phyloP scores from a whole-genome alignment of 768 basidiomycete species.

The Boletus eberwhitei region DNA sequence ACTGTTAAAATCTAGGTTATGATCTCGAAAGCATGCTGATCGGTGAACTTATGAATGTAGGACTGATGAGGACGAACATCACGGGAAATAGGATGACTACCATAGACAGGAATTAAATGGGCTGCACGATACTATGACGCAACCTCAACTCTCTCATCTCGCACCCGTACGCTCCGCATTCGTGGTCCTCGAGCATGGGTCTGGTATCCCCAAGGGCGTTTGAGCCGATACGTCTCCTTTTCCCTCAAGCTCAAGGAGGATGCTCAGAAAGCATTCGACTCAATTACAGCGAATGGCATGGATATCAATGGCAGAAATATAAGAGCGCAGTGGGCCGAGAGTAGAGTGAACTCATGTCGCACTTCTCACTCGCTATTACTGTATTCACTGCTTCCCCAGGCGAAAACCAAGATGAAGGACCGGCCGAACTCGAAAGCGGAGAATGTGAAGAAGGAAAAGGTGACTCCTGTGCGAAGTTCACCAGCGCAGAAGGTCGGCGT shows the following conservation, averaged over 20 bases:
- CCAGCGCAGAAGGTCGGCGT: conserved; percentile 47
- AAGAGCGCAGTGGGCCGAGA: conserved; percentile 77
- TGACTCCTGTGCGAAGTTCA: conserved; percentile 33
- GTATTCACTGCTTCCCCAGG: conserved; percentile 31
- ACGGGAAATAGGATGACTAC: too few relatives aligned
- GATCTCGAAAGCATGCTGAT: too few relatives aligned
- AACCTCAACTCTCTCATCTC: conserved; percentile 91
- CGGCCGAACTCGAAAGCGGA: conserved; percentile 30
- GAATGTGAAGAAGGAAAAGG: conserved; percentile 37
- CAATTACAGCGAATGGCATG: conserved; percentile 63
- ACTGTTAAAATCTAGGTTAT: too few relatives aligned
- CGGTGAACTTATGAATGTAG: too few relatives aligned
- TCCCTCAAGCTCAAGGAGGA: conserved; percentile 81
- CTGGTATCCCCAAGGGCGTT: conserved; percentile 84
- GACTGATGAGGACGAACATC: too few relatives aligned
- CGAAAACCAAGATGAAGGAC: conserved; percentile 39
- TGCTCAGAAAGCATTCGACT: conserved; percentile 69
- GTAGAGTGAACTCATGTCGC: conserved; percentile 49
- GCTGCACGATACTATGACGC: conserved; percentile 51
- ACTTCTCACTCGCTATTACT: neutral
- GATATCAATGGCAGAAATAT: conserved; percentile 64
- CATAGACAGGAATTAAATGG: too few relatives aligned
- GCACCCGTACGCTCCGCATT: conserved; percentile 94
- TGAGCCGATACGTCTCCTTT: conserved; percentile 94
- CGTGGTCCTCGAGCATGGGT: conserved; percentile 78